Base-by-base conservation (phyloP, 176 grass and related monocot species). In the Ensete glaucum region DNA sequence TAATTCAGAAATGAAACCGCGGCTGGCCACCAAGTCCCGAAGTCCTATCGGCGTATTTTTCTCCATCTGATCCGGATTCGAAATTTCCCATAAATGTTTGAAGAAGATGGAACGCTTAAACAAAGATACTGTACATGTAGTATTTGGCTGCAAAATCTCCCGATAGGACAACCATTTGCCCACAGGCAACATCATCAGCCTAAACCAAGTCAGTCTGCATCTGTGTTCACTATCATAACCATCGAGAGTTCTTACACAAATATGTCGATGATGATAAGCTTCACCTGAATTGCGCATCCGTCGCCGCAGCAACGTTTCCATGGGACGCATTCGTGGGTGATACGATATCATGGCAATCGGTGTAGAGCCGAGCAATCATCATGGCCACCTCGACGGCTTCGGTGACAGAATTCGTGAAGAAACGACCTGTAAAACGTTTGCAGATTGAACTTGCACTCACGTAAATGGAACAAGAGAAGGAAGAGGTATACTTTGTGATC, bases 321-420 rank as follows among this genome's bases (percentile, higher is more conserved):
- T 97, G 94, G 81, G 93, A 97, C 51, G 79, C 94, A 87, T 97
- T 97, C 80, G 90, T 92, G 55, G 93, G 70, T 0, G 93, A 97
- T 62, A 97, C 90, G 66, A 97, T 91, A 79, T 97, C 94, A 81
- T 91, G 86, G 53, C 21, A 83, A 73, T 85, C 90, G 73, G 94
- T 97, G 71, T 93, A 93, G 75, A 97, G 85, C n/a, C 94, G 83
- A 2, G 94, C 79, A 17, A 97, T 93, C 94, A 93, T 89, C 76
- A 97, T 71, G 8, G 94, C 94, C 6, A 97, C 86, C 50, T 97
- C 94, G 71, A 93, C 93, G 2, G 94, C 90, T 51, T 97, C 94
- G 1, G 90, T 97, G 20, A 88, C 94, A 73, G 94, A 97, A 85
- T 97, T 97, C 76, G 94, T 97, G 67, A 97, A 97, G 77, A 97